Evolutionary conservation across 768 basidiomycete genomes (phyloP), one percentile per base, ranked within the genome.

Genomic region (Suillus cothurnatus): DNA sequence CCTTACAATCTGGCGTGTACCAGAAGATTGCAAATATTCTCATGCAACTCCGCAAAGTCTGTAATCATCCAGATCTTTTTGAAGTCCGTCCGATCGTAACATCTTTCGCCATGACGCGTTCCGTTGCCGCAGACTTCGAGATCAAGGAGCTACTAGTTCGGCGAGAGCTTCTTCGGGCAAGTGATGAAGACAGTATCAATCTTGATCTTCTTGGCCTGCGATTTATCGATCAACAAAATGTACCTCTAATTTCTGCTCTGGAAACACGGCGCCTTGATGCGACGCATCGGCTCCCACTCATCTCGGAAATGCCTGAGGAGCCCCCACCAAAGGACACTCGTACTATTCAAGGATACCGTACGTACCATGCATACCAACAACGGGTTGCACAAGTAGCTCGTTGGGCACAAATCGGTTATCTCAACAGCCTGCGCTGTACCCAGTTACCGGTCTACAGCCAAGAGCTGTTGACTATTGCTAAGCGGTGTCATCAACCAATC

Each of bases 1-100:
- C 93, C 23, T 81, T 97, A 55, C 82, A 89, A 26, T 94, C 94
- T 2, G 96, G 95, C 4, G 83, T 92, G 4, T 94, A 94, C 71
- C 91, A 92, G 77, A 92, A 92, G 77, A 91, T 94, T 52, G 92
- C 92, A 70, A 99, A 99, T 74, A 89, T 97, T 64, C 85, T 99
- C 66, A 99, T 99, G 97, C 97, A 99, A 75, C 84, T 99, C 4
- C 90, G 97, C 63, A 98, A 99, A 80, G 94, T 97, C 50, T 94
- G 94, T 81, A 95, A 93, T 63, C 95, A 98, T 76, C 97, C 96
- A 0, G 91, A 95, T 76, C 81, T 95, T 12, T 96, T 97, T 73
- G 93, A 96, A 76, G 88, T 93, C 60, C 90, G 95, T 70, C 93
- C 95, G 1, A 88, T 90, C 66, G 88, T 87, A 62, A 93, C 86